phyloP scores from a whole-genome alignment of 2,329 filamentous ascomycete species.

The Hypoxylon sp. region DNA sequence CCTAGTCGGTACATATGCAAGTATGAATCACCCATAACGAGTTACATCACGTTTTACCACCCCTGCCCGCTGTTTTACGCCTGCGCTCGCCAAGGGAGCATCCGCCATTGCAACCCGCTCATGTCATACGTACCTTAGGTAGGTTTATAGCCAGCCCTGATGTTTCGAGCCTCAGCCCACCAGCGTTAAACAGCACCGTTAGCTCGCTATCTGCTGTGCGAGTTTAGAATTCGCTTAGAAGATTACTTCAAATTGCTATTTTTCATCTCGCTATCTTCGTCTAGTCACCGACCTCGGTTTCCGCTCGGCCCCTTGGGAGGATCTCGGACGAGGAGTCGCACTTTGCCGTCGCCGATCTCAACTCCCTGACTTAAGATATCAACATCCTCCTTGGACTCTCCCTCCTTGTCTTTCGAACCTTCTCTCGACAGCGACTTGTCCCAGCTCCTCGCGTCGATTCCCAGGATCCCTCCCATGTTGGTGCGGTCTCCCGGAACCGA shows the following conservation, averaged over 20 bases:
- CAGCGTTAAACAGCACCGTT: background rate
- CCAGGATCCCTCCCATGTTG: conserved; percentile 78
- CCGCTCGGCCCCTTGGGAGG: conserved; percentile 64
- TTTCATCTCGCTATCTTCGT: conserved; percentile 34
- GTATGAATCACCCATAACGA: background rate
- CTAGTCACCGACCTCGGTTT: conserved; percentile 52
- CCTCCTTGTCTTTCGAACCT: conserved; percentile 50
- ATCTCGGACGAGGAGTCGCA: conserved; percentile 69
- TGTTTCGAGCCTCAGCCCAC: background rate
- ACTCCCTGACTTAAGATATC: conserved; percentile 72
- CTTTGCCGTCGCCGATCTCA: conserved; percentile 72
- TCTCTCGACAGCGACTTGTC: conserved; percentile 67
- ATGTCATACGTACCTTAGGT: no score
- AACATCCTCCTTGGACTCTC: conserved; percentile 52
- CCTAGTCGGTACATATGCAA: no score
- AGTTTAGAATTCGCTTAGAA: conserved; percentile 8
- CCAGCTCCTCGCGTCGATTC: conserved; percentile 72
- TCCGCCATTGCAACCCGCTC: background rate
- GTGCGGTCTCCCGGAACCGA: conserved; percentile 92
- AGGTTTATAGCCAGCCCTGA: conserved; percentile 1
- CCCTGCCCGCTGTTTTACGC: no score
- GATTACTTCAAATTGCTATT: conserved; percentile 34
- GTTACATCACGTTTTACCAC: conserved; percentile 25
- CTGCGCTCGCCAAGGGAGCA: no score
- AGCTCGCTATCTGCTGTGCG: conserved; percentile 1